phyloP scores from a whole-genome alignment of 208 protist species.

The Acanthamoeba polyphaga region DNA sequence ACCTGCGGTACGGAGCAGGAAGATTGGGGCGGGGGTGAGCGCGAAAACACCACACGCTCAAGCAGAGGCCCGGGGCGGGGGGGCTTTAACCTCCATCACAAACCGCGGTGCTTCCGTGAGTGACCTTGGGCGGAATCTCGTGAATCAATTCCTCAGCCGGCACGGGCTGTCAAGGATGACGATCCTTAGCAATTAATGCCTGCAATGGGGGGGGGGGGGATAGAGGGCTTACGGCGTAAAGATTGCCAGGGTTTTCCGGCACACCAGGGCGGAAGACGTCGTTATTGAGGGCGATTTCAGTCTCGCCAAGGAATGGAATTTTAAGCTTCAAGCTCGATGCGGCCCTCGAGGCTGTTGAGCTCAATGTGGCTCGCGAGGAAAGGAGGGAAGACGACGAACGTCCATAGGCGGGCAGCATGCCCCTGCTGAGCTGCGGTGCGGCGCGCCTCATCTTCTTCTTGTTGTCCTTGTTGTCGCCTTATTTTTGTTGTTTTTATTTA shows the following conservation, averaged over 20 bases:
- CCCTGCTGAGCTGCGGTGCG: not conserved
- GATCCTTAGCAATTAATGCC: not conserved
- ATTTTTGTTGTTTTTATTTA: not conserved
- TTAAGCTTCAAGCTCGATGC: constrained; percentile 48
- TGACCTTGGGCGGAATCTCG: constrained; percentile 26
- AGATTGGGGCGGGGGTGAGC: not conserved
- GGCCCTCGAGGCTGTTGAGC: not conserved
- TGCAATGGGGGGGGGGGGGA: not conserved
- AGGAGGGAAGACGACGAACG: not conserved
- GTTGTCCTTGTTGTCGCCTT: not conserved
- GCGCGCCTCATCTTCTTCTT: constrained; percentile 15
- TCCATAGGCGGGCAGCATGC: not conserved
- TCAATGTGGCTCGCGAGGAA: not conserved
- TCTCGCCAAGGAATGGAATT: constrained; percentile 2
- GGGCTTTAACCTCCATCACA: constrained; percentile 64
- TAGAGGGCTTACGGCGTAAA: not conserved
- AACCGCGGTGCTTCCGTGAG: not conserved
- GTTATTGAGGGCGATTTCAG: not conserved
- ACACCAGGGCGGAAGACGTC: constrained; percentile 42
- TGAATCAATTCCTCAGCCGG: constrained; percentile 59
- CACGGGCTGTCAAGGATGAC: not conserved
- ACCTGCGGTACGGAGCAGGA: not conserved
- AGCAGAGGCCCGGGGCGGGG: not conserved
- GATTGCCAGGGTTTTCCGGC: constrained; percentile 49
- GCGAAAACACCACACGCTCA: not conserved